A percentile compares a stretch with the other conserved stretches of the same genome.
These are phyloP conservation scores for Cyberlindnera bimundalis DNA, from an alignment of 805 yeast species.

Conservation along the genomic window DNA sequence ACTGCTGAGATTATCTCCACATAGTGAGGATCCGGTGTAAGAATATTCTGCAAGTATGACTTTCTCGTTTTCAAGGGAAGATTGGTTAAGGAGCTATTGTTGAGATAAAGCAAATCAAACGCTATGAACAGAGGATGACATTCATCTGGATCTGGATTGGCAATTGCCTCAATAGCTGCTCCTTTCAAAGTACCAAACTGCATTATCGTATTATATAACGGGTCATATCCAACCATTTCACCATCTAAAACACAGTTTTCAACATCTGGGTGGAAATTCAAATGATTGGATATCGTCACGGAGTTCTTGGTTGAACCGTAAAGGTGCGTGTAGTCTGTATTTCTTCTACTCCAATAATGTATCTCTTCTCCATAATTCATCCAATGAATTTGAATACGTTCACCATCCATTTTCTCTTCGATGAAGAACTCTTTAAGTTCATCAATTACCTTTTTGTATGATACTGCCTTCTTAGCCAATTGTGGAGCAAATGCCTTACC, in stretches of 20 bases:
- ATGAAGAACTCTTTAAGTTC: constrained; percentile 50
- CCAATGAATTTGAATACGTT: constrained; percentile 77
- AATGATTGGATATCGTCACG: constrained; percentile 54
- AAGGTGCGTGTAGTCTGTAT: constrained; percentile 66
- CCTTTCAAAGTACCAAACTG: constrained; percentile 82
- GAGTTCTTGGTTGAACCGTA: constrained; percentile 54
- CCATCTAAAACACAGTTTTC: constrained; percentile 63
- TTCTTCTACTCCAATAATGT: constrained; percentile 52
- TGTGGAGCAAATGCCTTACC: constrained; percentile 67
- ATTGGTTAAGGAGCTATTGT: constrained; percentile 59
- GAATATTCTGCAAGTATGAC: constrained; percentile 41
- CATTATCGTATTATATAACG: constrained; percentile 46
- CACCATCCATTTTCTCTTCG: constrained; percentile 95
- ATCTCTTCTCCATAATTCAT: constrained; percentile 35
- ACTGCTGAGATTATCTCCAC: constrained; percentile 46
- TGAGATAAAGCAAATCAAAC: constrained; percentile 71
- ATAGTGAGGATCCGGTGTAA: constrained; percentile 37
- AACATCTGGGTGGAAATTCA: constrained; percentile 36
- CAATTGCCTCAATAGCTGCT: constrained; percentile 40
- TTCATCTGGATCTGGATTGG: constrained; percentile 20
- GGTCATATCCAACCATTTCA: constrained; percentile 90
- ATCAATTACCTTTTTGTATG: constrained; percentile 49
- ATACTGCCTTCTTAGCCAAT: constrained; percentile 54
- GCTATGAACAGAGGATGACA: constrained; percentile 56
- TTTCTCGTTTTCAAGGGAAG: constrained; percentile 56